These are phyloP conservation scores for Epichloe festucae DNA, from an alignment of 2,329 filamentous ascomycete species.

Conservation along the genomic window DNA sequence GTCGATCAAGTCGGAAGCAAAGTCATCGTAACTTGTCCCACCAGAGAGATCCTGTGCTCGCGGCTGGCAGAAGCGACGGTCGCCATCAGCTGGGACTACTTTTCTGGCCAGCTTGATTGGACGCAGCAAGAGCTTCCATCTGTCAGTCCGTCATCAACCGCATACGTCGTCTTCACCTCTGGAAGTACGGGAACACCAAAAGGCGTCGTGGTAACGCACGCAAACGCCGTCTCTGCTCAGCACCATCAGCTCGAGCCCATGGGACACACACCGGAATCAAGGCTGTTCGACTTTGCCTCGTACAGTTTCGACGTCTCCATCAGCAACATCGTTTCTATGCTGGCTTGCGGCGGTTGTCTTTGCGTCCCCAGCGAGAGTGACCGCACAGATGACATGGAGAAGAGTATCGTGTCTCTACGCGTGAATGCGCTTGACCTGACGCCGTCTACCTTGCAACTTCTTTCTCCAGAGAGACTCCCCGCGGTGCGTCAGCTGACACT, in stretches of 20 bases:
- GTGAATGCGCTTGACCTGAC: background rate
- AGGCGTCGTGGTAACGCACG: conserved; percentile 8
- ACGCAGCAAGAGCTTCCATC: no score
- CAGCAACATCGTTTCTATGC: background rate
- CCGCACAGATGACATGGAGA: background rate
- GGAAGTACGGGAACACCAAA: conserved; percentile 1
- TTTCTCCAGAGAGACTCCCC: background rate
- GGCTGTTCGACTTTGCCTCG: conserved; percentile 2
- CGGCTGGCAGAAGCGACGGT: background rate
- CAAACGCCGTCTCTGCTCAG: background rate
- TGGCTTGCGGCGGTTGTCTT: background rate
- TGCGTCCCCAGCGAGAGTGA: background rate
- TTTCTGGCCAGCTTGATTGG: background rate
- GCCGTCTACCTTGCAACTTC: background rate
- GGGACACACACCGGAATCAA: background rate
- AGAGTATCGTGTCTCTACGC: background rate
- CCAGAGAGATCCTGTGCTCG: background rate
- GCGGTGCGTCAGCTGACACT: background rate
- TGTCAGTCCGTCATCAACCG: background rate
- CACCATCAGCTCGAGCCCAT: background rate
- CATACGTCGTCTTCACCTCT: conserved; percentile 7
- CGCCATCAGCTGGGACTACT: background rate
- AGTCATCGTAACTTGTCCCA: background rate
- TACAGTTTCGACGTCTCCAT: conserved; percentile 3
- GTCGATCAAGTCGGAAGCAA: conserved; percentile 21